These are phyloP conservation scores for Fusarium penzigii DNA, from an alignment of 2,329 filamentous ascomycete species.

Conservation along the genomic window DNA sequence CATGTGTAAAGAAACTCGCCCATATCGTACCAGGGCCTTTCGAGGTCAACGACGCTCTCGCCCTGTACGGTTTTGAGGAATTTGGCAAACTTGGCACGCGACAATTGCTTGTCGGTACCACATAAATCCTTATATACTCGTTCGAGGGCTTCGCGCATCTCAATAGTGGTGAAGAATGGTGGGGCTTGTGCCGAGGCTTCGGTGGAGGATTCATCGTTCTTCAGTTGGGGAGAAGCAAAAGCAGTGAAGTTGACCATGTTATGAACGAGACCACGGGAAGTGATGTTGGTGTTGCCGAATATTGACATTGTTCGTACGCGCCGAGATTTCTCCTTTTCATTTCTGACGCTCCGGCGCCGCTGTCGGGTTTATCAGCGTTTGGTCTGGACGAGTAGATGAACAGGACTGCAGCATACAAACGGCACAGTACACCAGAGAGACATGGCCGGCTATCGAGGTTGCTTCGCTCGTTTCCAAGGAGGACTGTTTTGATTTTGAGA, in stretches of 20 bases:
- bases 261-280: slow-evolving; percentile 31
- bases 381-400: background rate
- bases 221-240: slow-evolving; percentile 26
- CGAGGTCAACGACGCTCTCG: slow-evolving; percentile 38
- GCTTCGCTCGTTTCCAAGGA: background rate
- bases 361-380: slow-evolving; percentile 9
- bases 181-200: slow-evolving; percentile 19
- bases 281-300: slow-evolving; percentile 38
- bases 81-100: slow-evolving; percentile 40
- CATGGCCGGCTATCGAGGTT: slow-evolving; percentile 14
- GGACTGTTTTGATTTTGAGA: background rate
- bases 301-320: slow-evolving; percentile 42
- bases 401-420: slow-evolving; percentile 15
- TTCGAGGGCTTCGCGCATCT: slow-evolving; percentile 50
- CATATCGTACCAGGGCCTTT: slow-evolving; percentile 45
- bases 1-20: slow-evolving; percentile 54
- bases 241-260: slow-evolving; percentile 37
- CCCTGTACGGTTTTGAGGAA: slow-evolving; percentile 56
- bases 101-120: slow-evolving; percentile 31
- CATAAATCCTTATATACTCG: slow-evolving; percentile 49
- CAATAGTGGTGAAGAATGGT: slow-evolving; percentile 38
- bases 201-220: slow-evolving; percentile 28
- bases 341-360: slow-evolving; percentile 13
- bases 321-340: slow-evolving; percentile 23
- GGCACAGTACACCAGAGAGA: slow-evolving; percentile 20